Evolutionary conservation across 306 rosid species (phyloP), one percentile per base, ranked within the genome.

Genomic region (Pyrus pyrifolia): DNA sequence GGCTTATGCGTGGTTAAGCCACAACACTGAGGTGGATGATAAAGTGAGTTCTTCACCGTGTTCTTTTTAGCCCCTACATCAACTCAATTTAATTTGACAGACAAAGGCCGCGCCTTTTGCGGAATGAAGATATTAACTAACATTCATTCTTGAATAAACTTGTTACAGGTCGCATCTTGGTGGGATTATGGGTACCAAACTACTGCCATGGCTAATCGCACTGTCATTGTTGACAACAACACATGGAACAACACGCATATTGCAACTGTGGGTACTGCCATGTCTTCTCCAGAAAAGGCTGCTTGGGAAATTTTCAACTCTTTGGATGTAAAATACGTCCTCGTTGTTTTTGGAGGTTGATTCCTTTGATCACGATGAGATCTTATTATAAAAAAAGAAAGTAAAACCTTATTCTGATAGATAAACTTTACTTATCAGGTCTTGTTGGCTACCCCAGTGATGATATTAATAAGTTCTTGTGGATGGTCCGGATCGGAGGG

Each of bases 181-280:
- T 96, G 99, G 99, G 99, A 96, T 72, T 96, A 96, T 80, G 99
- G 99, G 55, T 96, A 96, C 82, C 99, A 96, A 88, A 96, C 99
- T 67, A 96, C 99, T 80, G 99, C 99, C 67, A 96, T 96, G 99
- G 99, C 99, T 72, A 96, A 96, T 72, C 97, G 99, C 38, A 96
- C 99, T 42, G 99, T 96, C 85, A 96, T 96, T 73, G 99, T 96
- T 71, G 99, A 96, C 89, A 96, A 96, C 73, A 96, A 96, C 78
- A 96, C 99, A 72, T 96, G 99, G 99, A 96, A 96, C 86, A 96
- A 96, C 90, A 96, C 99, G 18, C 99, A 96, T 83, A 96, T 96
- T 81, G 99, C 99, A 33, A 96, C 99, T 11, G 99, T 96, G 68
- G 99, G 99, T 62, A 96, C 99, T 82, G 99, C 99, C 42, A 96